Evolutionary conservation across 495 filamentous ascomycete genomes (phyloP), one percentile per base, ranked within the genome.

Genomic region (Penicillium silybi): DNA sequence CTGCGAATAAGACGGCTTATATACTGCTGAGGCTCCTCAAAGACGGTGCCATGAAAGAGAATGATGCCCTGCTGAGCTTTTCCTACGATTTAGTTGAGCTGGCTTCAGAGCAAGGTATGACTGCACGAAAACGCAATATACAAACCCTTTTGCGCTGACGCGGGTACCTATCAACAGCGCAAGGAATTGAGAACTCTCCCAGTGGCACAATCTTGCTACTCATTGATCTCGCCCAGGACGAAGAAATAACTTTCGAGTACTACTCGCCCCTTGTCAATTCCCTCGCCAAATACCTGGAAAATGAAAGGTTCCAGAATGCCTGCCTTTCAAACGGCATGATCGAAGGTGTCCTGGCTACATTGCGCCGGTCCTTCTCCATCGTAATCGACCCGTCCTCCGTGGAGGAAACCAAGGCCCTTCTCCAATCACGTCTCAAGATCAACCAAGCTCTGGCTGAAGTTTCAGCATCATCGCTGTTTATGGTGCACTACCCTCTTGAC

Each of bases 381-480:
- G 52, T 62, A 23, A 16, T 63, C 17, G 61, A 65, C 35, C 41
- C 45, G n/a, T 61, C 66, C 32, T 65, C 62, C 8, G 61, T 47
- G 22, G 83, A 85, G 13, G 75, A 81, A 8, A 65, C 69, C 16
- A 69, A 80, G 44, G 67, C 75, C 38, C 63, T 87, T 32, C 69
- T 76, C 9, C 76, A 81, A 46, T 63, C 83, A 25, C 78, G 79
- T 23, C 65, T 71, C 16, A 76, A 77, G 19, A 74, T 85, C 45
- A 83, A 82, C 32, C 70, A 78, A 38, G 68, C 77, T 7, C 63
- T 88, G 15, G 81, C 84, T 9, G 86, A 91, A 41, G 65, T 89
- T 2, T 87, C 86, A 1, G 76, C 77, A 3, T 70, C 80, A 0
- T 68, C 79, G 3, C 62, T 67, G 26, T 90, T 90, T 45, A 59